Conservation (phyloP, 2,329 filamentous ascomycete species). For the Fusarium napiforme region DNA sequence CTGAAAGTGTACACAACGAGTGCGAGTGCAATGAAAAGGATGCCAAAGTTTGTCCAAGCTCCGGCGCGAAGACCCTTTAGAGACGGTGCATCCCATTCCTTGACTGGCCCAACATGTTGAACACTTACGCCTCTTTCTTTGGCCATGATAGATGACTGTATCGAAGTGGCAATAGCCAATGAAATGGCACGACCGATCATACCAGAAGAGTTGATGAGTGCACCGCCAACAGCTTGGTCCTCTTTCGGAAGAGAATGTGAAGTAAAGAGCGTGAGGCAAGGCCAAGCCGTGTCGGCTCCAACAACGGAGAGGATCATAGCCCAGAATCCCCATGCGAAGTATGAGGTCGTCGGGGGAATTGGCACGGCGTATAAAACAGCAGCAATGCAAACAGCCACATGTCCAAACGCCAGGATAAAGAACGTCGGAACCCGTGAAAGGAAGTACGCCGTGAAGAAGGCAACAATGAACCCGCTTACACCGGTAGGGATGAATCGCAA, state of each 20-base stretch:
- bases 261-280: conserved; percentile 72
- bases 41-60: conserved; percentile 63
- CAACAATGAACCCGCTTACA: conserved; percentile 67
- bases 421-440: conserved; percentile 68
- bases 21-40: conserved; percentile 56
- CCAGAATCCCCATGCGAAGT: conserved; percentile 74
- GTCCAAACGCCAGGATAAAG: conserved; percentile 68
- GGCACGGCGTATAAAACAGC: conserved; percentile 72
- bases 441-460: conserved; percentile 65
- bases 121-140: conserved; percentile 57
- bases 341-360: conserved; percentile 68
- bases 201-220: conserved; percentile 73
- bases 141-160: conserved; percentile 72
- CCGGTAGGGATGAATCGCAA: conserved; percentile 76
- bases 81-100: conserved; percentile 58
- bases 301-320: conserved; percentile 74
- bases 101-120: conserved; percentile 55
- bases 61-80: conserved; percentile 61
- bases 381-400: conserved; percentile 63
- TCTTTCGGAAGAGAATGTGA: conserved; percentile 69
- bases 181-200: conserved; percentile 74
- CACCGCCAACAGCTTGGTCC: conserved; percentile 75
- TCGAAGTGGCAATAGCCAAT: conserved; percentile 71
- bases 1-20: conserved; percentile 62
- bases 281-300: conserved; percentile 75